These are phyloP conservation scores for Pseudozyma hubeiensis DNA, from an alignment of 1,284 basidiomycete genomes.

Conservation along the genomic window DNA sequence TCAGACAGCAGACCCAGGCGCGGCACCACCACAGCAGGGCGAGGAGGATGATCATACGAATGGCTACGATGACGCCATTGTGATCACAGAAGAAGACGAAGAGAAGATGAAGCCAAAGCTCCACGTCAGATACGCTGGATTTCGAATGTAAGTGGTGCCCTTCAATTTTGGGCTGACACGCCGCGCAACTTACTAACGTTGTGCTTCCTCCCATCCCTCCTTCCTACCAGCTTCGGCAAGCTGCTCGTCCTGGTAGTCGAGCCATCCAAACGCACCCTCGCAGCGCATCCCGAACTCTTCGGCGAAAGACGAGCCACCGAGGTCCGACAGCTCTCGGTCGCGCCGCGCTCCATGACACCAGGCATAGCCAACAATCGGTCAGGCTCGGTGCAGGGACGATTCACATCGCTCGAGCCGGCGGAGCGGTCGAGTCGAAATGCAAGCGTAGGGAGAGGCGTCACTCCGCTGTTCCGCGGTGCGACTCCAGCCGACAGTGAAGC, in stretches of 20 bases:
- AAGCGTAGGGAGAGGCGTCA: constrained; percentile 22
- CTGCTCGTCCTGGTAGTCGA: constrained; percentile 60
- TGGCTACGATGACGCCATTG: constrained; percentile 25
- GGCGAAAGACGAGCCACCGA: constrained; percentile 37
- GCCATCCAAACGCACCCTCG: constrained; percentile 47
- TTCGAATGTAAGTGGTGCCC: constrained; percentile 40
- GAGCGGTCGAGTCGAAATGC: constrained; percentile 40
- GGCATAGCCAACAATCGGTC: constrained; percentile 24
- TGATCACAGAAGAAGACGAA: constrained; percentile 48
- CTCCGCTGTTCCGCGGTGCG: constrained; percentile 48
- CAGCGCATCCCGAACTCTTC: constrained; percentile 49
- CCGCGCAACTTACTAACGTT: not conserved
- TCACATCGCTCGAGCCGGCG: constrained; percentile 42
- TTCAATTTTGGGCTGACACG: not conserved
- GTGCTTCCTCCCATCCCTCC: not conserved
- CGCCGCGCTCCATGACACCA: constrained; percentile 33
- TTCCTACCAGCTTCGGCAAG: constrained; percentile 53
- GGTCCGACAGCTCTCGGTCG: constrained; percentile 50
- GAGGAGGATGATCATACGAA: not conserved
- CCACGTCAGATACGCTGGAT: constrained; percentile 49
- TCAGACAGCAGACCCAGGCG: not conserved
- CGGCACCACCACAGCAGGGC: not conserved
- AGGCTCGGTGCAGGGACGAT: constrained; percentile 31
- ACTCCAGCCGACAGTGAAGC: constrained; percentile 39
- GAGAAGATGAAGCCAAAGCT: constrained; percentile 54